These are phyloP conservation scores for Epichloe sp. DNA, from an alignment of 2,329 filamentous ascomycete genomes.

Conservation along the genomic window DNA sequence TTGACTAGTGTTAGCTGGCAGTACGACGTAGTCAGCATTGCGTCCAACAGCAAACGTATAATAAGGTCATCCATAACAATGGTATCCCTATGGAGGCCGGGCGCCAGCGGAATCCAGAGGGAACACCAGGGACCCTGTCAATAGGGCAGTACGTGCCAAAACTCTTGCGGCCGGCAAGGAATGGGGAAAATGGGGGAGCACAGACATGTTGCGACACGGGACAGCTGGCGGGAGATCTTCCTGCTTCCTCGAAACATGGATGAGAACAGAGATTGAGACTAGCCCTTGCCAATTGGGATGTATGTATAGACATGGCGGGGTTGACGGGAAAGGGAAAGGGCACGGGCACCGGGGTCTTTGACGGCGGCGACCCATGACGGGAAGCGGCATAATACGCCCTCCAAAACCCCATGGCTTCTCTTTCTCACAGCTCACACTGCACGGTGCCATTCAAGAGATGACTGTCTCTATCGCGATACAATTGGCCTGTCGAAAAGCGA, in stretches of 20 bases:
- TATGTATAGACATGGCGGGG: background rate
- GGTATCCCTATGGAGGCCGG: background rate
- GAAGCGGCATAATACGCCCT: background rate
- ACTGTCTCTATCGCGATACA: background rate
- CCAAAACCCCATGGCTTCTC: background rate
- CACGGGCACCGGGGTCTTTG: background rate
- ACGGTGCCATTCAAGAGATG: background rate
- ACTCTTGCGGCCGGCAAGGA: background rate
- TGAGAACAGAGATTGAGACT: background rate
- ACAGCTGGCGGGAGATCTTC: background rate
- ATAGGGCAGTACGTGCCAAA: background rate
- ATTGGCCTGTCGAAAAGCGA: background rate
- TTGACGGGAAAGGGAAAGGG: background rate
- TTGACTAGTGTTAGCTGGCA: background rate
- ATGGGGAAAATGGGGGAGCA: background rate
- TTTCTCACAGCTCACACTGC: background rate
- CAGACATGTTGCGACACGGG: background rate
- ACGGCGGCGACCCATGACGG: background rate
- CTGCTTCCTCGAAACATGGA: background rate
- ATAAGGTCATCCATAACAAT: background rate
- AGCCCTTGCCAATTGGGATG: background rate
- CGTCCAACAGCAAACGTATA: background rate
- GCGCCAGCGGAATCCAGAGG: background rate
- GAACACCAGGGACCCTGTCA: slow-evolving; percentile 1
- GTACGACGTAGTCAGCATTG: slow-evolving; percentile 1